Conservation (phyloP, 441 rosid genomes). For the Raphanus hybrid region DNA sequence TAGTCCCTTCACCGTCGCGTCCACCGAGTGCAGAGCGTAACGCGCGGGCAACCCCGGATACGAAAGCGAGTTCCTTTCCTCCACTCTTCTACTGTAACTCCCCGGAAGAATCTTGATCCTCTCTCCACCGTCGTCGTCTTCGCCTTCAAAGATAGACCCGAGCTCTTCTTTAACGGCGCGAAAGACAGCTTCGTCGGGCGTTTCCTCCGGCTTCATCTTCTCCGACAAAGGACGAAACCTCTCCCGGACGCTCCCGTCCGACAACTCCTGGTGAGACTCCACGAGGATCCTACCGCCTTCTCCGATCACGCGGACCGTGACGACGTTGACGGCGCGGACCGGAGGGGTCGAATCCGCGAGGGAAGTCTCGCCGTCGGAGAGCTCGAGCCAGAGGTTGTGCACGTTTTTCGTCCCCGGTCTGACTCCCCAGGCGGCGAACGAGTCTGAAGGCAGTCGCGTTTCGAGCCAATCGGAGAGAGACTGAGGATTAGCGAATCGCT, state of each 20-base stretch:
- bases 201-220: slow-evolving; percentile 87
- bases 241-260: slow-evolving; percentile 70
- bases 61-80: slow-evolving; percentile 72
- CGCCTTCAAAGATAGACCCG: slow-evolving; percentile 52
- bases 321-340: slow-evolving; percentile 72
- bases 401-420: slow-evolving; percentile 95
- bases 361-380: slow-evolving; percentile 75
- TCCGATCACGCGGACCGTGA: slow-evolving; percentile 58
- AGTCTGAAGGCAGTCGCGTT: slow-evolving; percentile 75
- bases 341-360: slow-evolving; percentile 79
- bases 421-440: slow-evolving; percentile 86
- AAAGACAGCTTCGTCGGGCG: slow-evolving; percentile 59
- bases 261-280: slow-evolving; percentile 80
- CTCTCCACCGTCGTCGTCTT: slow-evolving; percentile 17
- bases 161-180: slow-evolving; percentile 87
- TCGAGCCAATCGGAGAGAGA: slow-evolving; percentile 91
- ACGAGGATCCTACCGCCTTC: slow-evolving; percentile 50
- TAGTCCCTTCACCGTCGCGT: slow-evolving; percentile 73
- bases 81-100: slow-evolving; percentile 59
- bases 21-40: slow-evolving; percentile 74
- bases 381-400: slow-evolving; percentile 94
- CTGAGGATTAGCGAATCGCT: slow-evolving; percentile 68
- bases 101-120: slow-evolving; percentile 60
- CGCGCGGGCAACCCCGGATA: slow-evolving; percentile 86
- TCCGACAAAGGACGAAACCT: slow-evolving; percentile 79